Evolutionary conservation across 208 protist species (phyloP).

Genomic region (Trypanosoma melophagium): DNA sequence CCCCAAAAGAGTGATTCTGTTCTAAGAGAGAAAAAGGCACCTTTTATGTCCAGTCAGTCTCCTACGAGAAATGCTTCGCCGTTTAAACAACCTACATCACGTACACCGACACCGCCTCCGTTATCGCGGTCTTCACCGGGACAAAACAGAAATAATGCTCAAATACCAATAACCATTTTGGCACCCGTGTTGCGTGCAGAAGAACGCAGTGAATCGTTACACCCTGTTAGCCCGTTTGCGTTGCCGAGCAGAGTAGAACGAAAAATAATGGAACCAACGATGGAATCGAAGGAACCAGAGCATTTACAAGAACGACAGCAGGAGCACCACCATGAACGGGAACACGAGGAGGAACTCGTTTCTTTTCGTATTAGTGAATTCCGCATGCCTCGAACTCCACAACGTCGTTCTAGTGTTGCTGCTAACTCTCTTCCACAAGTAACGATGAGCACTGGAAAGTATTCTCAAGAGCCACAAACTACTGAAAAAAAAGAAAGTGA

Average conservation of each 20-base stretch:
- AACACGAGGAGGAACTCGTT: constrained; percentile 2
- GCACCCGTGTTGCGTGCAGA: not conserved
- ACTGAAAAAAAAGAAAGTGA: not conserved
- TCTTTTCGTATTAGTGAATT: constrained; percentile 29
- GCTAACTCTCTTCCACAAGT: not conserved
- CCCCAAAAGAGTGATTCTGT: not conserved
- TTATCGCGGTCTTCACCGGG: no score
- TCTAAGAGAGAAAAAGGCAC: constrained; percentile 1
- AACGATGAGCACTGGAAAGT: not conserved
- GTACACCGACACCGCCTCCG: constrained; percentile 10
- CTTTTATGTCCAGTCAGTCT: constrained; percentile 19
- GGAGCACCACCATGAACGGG: no score
- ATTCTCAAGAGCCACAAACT: no score
- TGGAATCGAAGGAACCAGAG: no score
- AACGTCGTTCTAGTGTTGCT: constrained; percentile 3
- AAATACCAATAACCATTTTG: no score
- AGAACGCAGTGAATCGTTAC: not conserved
- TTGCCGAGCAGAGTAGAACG: not conserved
- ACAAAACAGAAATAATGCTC: no score
- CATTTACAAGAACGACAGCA: no score
- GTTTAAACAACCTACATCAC: not conserved
- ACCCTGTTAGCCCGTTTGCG: constrained; percentile 8
- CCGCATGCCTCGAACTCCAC: constrained; percentile 22
- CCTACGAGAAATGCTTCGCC: constrained; percentile 7
- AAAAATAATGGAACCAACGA: no score